Percentiles rank a stretch among this genome's conserved stretches.
Conservation (phyloP, 768 basidiomycete genomes). For the Saitozyma sp. region DNA sequence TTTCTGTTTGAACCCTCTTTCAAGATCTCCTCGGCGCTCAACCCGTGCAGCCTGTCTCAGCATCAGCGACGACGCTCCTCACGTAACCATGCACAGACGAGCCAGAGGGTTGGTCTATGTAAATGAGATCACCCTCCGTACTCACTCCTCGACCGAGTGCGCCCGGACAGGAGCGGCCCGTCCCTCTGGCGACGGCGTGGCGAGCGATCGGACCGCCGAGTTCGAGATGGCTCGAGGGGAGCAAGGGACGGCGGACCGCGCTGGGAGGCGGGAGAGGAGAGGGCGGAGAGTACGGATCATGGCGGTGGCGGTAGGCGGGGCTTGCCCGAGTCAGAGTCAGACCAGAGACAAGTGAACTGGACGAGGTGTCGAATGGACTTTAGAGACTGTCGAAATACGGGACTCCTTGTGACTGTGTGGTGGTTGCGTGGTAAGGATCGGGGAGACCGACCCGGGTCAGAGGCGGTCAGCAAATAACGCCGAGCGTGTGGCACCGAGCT, state of each 20-base stretch:
- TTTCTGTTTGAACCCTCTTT: constrained; percentile 68
- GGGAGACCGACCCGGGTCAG: too few species aligned
- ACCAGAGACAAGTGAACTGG: too few species aligned
- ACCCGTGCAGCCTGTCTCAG: constrained; percentile 61
- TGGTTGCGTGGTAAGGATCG: too few species aligned
- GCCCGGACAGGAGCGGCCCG: constrained; percentile 37
- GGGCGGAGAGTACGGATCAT: constrained; percentile 35
- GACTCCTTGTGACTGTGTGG: too few species aligned
- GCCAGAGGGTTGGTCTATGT: not conserved
- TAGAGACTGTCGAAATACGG: too few species aligned
- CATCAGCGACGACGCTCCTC: constrained; percentile 7
- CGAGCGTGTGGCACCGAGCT: too few species aligned
- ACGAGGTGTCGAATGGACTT: too few species aligned
- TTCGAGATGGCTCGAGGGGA: constrained; percentile 25
- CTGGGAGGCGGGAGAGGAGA: constrained; percentile 16
- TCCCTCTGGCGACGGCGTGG: constrained; percentile 35
- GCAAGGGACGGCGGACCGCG: constrained; percentile 10
- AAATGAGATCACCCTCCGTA: not conserved
- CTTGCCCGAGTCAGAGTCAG: too few species aligned
- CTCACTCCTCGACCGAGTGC: constrained; percentile 52
- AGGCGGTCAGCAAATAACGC: too few species aligned
- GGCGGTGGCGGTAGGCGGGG: not conserved
- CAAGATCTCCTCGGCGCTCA: constrained; percentile 76
- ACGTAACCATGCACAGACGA: not conserved
- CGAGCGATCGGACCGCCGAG: constrained; percentile 32